A percentile compares a stretch with the other conserved stretches of the same genome.
Conservation (phyloP, 495 filamentous ascomycete species). For the Podospora didyma region DNA sequence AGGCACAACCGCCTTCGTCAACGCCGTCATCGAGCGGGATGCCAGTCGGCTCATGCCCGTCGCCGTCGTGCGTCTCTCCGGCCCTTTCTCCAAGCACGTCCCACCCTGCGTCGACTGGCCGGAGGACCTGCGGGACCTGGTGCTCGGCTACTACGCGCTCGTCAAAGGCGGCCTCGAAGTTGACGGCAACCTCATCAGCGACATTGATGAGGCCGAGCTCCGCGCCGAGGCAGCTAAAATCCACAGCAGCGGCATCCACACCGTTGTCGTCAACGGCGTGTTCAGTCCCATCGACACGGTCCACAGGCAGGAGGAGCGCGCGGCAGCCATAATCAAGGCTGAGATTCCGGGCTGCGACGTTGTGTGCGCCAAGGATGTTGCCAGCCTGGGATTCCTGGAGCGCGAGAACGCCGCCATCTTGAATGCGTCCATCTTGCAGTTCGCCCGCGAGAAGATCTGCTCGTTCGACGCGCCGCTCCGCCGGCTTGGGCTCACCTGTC, state of each 20-base stretch:
- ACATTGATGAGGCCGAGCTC: constrained; percentile 46
- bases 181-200: constrained; percentile 44
- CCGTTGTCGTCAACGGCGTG: constrained; percentile 54
- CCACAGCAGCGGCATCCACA: constrained; percentile 39
- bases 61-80: constrained; percentile 52
- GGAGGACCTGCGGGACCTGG: constrained; percentile 39
- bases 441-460: constrained; percentile 47
- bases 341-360: constrained; percentile 46
- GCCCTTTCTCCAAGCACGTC: constrained; percentile 50
- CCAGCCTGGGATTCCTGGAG: constrained; percentile 50
- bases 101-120: constrained; percentile 52
- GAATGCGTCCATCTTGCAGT: constrained; percentile 50
- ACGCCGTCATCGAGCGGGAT: constrained; percentile 58
- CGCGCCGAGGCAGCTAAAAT: constrained; percentile 37
- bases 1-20: constrained; percentile 62
- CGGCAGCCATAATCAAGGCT: constrained; percentile 35
- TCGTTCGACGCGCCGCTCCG: constrained; percentile 44
- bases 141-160: constrained; percentile 42
- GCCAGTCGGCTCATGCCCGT: constrained; percentile 46
- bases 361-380: constrained; percentile 46
- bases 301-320: constrained; percentile 46
- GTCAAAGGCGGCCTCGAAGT: constrained; percentile 48
- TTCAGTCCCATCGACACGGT: constrained; percentile 54
- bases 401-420: constrained; percentile 55
- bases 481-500: constrained; percentile 42